phyloP scores from a whole-genome alignment of 1,139 yeast genomes.

The Entelexis sorbosivorans region DNA sequence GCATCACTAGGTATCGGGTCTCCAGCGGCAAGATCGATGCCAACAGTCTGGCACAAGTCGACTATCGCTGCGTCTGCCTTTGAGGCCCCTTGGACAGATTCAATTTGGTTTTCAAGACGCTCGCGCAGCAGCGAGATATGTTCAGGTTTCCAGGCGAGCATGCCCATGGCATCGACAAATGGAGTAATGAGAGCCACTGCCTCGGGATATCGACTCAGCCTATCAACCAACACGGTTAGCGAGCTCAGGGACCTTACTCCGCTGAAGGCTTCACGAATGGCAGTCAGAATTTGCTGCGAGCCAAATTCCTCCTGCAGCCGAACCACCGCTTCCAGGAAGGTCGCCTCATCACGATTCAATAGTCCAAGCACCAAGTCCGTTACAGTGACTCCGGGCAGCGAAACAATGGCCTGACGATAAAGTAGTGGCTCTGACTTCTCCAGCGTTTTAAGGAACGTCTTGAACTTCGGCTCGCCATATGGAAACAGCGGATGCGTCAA shows the following conservation, averaged over 20 bases:
- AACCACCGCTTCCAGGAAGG: constrained; percentile 56
- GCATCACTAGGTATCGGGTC: constrained; percentile 9
- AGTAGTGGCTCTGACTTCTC: constrained; percentile 48
- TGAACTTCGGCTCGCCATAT: constrained; percentile 31
- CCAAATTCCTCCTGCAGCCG: constrained; percentile 53
- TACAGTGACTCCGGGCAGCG: constrained; percentile 60
- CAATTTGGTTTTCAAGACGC: constrained; percentile 38
- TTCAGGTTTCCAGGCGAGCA: constrained; percentile 49
- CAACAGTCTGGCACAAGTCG: constrained; percentile 18
- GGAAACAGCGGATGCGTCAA: constrained; percentile 86
- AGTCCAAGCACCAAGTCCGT: constrained; percentile 54
- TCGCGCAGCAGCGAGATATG: constrained; percentile 39
- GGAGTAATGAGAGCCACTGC: constrained; percentile 54
- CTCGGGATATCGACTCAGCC: constrained; percentile 26
- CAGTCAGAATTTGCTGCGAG: constrained; percentile 26
- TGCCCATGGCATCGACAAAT: constrained; percentile 62
- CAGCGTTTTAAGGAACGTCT: constrained; percentile 35
- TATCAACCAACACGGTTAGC: constrained; percentile 37
- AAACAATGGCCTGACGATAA: constrained; percentile 68
- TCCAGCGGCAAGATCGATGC: constrained; percentile 15
- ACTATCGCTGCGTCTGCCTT: constrained; percentile 28
- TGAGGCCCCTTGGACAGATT: constrained; percentile 41
- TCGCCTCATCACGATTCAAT: constrained; percentile 42
- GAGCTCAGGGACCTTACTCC: constrained; percentile 14
- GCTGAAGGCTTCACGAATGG: constrained; percentile 19